Base-by-base conservation (phyloP, 1,284 basidiomycete genomes). In the Coniferiporia sulphurascens region DNA sequence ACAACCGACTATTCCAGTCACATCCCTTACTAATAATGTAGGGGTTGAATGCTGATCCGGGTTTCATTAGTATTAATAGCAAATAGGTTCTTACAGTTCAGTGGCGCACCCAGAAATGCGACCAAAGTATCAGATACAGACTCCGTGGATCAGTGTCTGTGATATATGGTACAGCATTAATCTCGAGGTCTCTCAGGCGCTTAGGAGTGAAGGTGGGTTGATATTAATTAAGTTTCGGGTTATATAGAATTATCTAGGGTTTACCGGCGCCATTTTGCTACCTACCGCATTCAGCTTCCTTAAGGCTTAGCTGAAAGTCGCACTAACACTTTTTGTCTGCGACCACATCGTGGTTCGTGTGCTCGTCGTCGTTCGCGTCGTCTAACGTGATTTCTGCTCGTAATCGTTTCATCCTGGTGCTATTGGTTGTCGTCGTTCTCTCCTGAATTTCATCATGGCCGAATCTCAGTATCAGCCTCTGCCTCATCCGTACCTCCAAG, bases 401-500 rank as follows among this genome's bases (percentile, higher is more conserved):
- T 12, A 8, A 41, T 41, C 38, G 38, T 41, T 41, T 41, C 7
- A 41, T 41, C 38, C 12, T 12, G 38, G 38, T 41, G 38, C 38
- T 41, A 41, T 41, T 41, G 38, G 15, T 41, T 8, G 15, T 41
- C 21, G 19, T 21, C 36, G 46, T 6, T 48, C 10, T 3, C 22
- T 21, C 19, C 21, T 38, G 27, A 22, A 2, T 38, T 12, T 38
- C 34, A 48, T 12, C 50, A 58, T 58, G 57, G 57, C 57, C 21
- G 57, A 46, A 22, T 44, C 38, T 32, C 38, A 44, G n/a, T 27
- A 52, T 10, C 15, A 52, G n/a, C 53, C 53, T 44, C 38, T 32
- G 48, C 56, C 56, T 15, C 89, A 92, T 68, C 89, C 89, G 45
- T 91, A 89, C 74, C 80, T 92, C 64, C 85, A 87, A 68, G 89